These are phyloP conservation scores for Priceomyces castillae DNA, from an alignment of 805 yeast genomes.

Conservation along the genomic window DNA sequence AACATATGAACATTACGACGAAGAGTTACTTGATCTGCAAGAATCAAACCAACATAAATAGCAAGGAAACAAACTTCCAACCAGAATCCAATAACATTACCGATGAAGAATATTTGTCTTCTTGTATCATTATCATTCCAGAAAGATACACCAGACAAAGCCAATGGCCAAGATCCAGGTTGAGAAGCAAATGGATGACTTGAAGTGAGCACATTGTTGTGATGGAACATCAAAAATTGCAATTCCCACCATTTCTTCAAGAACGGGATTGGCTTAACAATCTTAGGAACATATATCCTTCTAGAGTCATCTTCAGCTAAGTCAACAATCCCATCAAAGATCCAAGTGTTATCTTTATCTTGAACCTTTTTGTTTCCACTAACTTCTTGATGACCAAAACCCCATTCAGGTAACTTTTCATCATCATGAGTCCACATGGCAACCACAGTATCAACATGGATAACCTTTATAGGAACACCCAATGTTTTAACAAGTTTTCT, in stretches of 20 bases:
- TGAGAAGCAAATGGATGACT: slow-evolving; percentile 95
- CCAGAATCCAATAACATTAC: slow-evolving; percentile 93
- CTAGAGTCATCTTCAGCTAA: slow-evolving; percentile 56
- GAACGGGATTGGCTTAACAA: slow-evolving; percentile 64
- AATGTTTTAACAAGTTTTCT: slow-evolving; percentile 62
- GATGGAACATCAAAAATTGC: slow-evolving; percentile 85
- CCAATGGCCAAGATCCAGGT: slow-evolving; percentile 89
- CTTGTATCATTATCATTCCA: slow-evolving; percentile 74
- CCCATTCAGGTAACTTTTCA: slow-evolving; percentile 91
- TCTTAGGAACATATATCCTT: slow-evolving; percentile 60
- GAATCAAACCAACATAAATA: slow-evolving; percentile 58
- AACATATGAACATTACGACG: slow-evolving; percentile 66
- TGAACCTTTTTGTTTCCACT: slow-evolving; percentile 85
- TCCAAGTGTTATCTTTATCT: slow-evolving; percentile 73
- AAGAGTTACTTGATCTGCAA: slow-evolving; percentile 73
- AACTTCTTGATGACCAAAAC: slow-evolving; percentile 83
- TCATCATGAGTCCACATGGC: slow-evolving; percentile 94
- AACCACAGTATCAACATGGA: slow-evolving; percentile 85
- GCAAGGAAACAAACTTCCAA: slow-evolving; percentile 64
- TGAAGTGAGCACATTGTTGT: slow-evolving; percentile 80
- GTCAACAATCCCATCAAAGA: slow-evolving; percentile 63
- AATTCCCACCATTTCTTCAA: slow-evolving; percentile 85
- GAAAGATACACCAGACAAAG: slow-evolving; percentile 89
- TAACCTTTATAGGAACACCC: slow-evolving; percentile 62
- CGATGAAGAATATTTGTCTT: slow-evolving; percentile 84